These are phyloP conservation scores for Wickerhamiella brachini DNA, from an alignment of 805 yeast species.

Conservation along the genomic window DNA sequence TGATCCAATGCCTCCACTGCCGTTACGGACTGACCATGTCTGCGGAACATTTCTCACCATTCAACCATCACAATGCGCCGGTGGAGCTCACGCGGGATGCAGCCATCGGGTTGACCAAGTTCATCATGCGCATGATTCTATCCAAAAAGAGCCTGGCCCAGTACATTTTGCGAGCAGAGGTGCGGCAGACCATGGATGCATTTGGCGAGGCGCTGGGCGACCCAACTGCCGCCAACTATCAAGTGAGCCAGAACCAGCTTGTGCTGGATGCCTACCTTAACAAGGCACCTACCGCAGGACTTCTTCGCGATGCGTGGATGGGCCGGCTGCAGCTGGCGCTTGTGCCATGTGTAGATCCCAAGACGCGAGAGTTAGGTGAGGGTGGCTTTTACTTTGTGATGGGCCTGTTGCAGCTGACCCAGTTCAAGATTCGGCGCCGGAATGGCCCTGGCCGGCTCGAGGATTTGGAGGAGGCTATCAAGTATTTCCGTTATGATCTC, in stretches of 20 bases:
- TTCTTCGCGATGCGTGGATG: constrained; percentile 1
- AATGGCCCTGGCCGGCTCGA: constrained; percentile 70
- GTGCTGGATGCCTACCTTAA: constrained; percentile 33
- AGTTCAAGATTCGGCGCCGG: constrained; percentile 58
- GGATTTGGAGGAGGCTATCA: constrained; percentile 63
- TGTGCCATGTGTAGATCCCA: constrained; percentile 17
- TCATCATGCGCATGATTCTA: constrained; percentile 42
- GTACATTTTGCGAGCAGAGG: constrained; percentile 49
- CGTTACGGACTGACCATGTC: constrained; percentile 55
- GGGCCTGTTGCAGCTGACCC: constrained; percentile 53
- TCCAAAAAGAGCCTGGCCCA: constrained; percentile 46
- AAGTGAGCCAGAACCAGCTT: constrained; percentile 23
- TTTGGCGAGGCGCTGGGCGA: constrained; percentile 7
- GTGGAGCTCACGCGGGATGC: constrained; percentile 29
- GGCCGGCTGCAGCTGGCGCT: constrained; percentile 15
- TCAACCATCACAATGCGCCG: constrained; percentile 46
- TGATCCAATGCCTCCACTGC: constrained; percentile 69
- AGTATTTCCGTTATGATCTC: constrained; percentile 52
- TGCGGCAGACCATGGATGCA: constrained; percentile 19
- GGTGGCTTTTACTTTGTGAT: constrained; percentile 56
- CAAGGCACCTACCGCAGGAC: background rate
- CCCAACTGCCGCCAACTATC: background rate
- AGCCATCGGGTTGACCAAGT: constrained; percentile 30
- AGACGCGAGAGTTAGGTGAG: constrained; percentile 27
- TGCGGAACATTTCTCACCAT: constrained; percentile 46